Conservation (phyloP, 2,329 filamentous ascomycete genomes). For the Plectosphaerella sp. region DNA sequence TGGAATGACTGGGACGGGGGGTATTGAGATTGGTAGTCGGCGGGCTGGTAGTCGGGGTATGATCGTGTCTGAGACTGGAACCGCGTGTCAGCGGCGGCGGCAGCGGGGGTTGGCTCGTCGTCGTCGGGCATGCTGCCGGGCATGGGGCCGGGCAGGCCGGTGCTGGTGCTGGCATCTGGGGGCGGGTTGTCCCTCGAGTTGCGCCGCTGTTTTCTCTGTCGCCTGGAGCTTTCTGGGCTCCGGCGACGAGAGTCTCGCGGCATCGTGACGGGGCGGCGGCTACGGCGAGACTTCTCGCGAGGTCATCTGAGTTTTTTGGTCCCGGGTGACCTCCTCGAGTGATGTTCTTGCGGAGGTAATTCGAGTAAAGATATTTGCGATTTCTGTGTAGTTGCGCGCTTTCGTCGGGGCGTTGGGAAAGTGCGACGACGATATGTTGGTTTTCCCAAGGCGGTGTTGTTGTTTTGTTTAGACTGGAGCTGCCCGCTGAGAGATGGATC, state of each 20-base stretch:
- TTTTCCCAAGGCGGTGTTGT: conserved; percentile 9
- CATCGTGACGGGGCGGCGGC: conserved; percentile 30
- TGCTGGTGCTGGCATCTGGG: conserved; percentile 1
- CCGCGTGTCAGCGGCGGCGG: background rate
- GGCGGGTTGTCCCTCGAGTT: conserved; percentile 10
- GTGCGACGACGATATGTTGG: background rate
- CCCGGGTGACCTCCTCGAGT: background rate
- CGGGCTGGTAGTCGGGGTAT: background rate
- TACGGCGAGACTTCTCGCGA: no score
- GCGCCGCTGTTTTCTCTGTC: conserved; percentile 29
- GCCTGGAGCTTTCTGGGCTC: conserved; percentile 51
- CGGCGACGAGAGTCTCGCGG: conserved; percentile 52
- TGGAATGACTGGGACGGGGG: conserved; percentile 2
- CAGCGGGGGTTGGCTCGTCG: background rate
- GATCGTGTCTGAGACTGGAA: conserved; percentile 2
- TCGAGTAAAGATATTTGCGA: background rate
- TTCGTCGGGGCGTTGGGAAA: background rate
- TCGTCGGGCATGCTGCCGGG: conserved; percentile 3
- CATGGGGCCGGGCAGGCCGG: conserved; percentile 4
- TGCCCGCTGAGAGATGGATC: background rate
- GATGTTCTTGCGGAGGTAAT: background rate
- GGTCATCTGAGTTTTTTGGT: no score
- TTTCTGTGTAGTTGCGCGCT: background rate
- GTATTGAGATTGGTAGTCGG: background rate
- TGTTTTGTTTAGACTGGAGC: conserved; percentile 12